Evolutionary conservation across 2,329 filamentous ascomycete genomes (phyloP), one percentile per base, ranked within the genome.

Genomic region (Scedosporium minutisporum): DNA sequence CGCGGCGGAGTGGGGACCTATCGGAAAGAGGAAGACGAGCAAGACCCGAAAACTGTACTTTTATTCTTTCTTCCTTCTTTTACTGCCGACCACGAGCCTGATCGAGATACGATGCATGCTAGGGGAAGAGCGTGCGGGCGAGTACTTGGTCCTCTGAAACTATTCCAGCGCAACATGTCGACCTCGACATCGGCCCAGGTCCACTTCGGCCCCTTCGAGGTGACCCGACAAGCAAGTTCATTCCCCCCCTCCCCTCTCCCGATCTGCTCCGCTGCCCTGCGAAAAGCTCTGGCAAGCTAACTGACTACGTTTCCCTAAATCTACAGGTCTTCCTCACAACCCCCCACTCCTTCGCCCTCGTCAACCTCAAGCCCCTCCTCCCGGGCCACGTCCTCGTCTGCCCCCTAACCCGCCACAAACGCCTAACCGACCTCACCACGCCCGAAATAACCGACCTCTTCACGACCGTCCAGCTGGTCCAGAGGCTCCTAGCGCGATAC

Each of bases 331-430:
- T 97, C 79, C 85, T 96, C 75, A 80, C 81, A 67, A 96, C 93
- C 1, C 81, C 84, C 0, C 82, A 89, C 69, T 90, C 88, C 68
- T 97, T 92, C 77, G 92, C 91, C 62, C 82, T 97, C 65, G 93
- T 97, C 63, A 99, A 99, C 77, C 85, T 97, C 72, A 97, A 96
- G 76, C 95, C 95, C 25, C 84, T 99, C 44, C 83, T 97, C 1
- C 92, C 93, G 0, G 95, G 95, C 63, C 95, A 99, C 77, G 88
- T 97, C 65, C 89, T 99, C 38, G 84, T 99, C 65, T 96, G 90
- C 67, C 91, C 95, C 0, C 82, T 85, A 21, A 81, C 81, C 41
- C 76, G 79, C 29, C 88, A 92, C 67, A 84, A 82, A 58, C 89
- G 91, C 59, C 82, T 97, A 63, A 84, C 86, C 60, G 89, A 96